A percentile compares a stretch with the other conserved stretches of the same genome.
Evolutionary conservation across 208 protist species (phyloP).

Genomic region (Trypanosoma melophagium): DNA sequence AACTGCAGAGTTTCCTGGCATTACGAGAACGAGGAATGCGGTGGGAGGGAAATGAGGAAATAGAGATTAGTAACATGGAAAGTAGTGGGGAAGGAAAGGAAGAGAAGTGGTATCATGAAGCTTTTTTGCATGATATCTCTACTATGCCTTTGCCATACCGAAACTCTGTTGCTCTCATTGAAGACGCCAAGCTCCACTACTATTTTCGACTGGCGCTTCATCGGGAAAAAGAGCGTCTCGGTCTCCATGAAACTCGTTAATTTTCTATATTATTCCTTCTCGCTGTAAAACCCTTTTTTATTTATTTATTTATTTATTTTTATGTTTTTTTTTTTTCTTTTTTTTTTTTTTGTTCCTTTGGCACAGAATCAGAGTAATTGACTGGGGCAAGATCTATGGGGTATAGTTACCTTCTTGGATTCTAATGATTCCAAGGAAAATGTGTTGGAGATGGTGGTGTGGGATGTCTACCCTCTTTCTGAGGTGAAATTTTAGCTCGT

Average conservation of each 20-base stretch:
- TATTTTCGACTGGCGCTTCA: conserved; percentile 24
- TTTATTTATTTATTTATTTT: conserved; percentile 14
- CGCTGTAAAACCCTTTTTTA: neutral
- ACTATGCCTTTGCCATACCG: conserved; percentile 23
- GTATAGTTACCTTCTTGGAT: too few species aligned
- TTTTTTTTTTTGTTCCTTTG: conserved; percentile 12
- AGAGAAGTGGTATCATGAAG: conserved; percentile 16
- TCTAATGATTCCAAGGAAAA: too few species aligned
- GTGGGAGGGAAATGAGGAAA: neutral
- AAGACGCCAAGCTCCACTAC: conserved; percentile 27
- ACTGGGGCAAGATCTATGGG: too few species aligned
- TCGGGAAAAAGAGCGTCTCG: conserved; percentile 11
- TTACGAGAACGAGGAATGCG: conserved; percentile 7
- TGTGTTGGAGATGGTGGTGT: too few species aligned
- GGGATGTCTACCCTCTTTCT: too few species aligned
- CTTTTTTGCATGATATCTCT: conserved; percentile 18
- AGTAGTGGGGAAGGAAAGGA: neutral
- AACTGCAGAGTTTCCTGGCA: conserved; percentile 18
- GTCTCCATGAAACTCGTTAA: neutral
- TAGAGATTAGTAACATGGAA: neutral
- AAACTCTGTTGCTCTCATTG: neutral
- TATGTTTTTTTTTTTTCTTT: conserved; percentile 17
- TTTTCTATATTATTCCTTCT: neutral
- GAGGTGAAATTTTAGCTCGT: too few species aligned
- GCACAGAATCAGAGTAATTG: neutral